Evolutionary conservation across 129 eudicot species (phyloP), one percentile per base, ranked within the genome.

Genomic region (Pulicaria dysenterica): DNA sequence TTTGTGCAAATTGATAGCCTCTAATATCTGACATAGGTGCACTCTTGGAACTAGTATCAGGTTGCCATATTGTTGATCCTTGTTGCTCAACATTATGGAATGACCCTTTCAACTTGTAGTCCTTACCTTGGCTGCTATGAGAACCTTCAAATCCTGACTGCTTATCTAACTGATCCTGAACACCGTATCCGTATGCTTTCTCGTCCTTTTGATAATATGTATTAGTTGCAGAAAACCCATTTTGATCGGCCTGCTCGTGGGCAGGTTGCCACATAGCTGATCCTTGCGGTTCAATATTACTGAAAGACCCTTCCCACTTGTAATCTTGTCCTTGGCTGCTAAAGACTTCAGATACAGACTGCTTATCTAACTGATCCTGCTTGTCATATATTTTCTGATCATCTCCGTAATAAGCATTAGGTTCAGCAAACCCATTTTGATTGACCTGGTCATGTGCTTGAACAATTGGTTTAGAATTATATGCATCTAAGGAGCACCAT

Each of bases 401-500:
- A 54, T 74, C 63, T 37, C 56, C 80, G 31, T 83, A 79, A 53
- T 73, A 73, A 44, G 79, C 42, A 73, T 53, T 79, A 17, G 61
- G 60, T 10, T 82, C 74, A 38, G 63, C 81, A 81, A 67, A 80
- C 61, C 81, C 89, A 83, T 74, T 82, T 74, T 83, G 89, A 74
- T 67, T 69, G 60, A 38, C 82, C 81, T 42, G 80, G 47, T 66
- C 83, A 55, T 79, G 84, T 74, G 81, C 68, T 69, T 81, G 86
- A 67, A 15, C 75, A 38, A 76, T 49, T 8, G 88, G 85, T 57
- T 87, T 87, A 46, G 44, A 75, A 44, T 51, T 57, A 64, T 87
- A 94, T 46, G 83, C 80, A 61, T 86, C 97, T 85, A 94, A 82
- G 10, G 86, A 48, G 12, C 79, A 44, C 99, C 99, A 94, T 65